Base-by-base conservation (phyloP, 2,329 filamentous ascomycete species). In the Pseudocercospora cruenta region DNA sequence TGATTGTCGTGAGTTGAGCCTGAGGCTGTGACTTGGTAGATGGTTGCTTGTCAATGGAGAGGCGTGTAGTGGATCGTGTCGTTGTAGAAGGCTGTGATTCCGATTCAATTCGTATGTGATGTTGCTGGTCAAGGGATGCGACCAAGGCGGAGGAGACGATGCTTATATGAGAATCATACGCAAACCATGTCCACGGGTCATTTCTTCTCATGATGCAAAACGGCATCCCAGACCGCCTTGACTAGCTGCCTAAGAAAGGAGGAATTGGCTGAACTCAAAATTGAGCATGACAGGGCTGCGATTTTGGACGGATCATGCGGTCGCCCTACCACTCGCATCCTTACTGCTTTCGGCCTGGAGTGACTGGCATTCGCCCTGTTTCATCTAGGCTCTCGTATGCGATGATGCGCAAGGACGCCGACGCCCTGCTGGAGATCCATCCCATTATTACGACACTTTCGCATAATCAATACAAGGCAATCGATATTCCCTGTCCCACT, bases 121-220 rank as follows among this genome's bases (percentile, higher is more conserved):
- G 45, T 58, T 14, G 33, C 31, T 31, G 21, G 45, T 21, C 33
- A 43, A 28, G n/a, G 21, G 49, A 19, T 1, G 5, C 10, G 14
- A 22, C 12, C 3, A 36, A 61, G 49, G 39, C 45, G 64, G 67
- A 51, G 47, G 31, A 58, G 63, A 47, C 26, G 59, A 49, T 62
- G 49, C 55, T 67, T 69, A 67, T 69, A 69, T 63, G 31, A 57
- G 55, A 51, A 45, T 57, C 64, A 49, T 45, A 64, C 60, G 62
- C 64, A 66, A 51, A 63, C 61, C 54, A 68, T 65, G 61, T 65
- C 49, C 47, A 62, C 53, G 63, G 63, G 54, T 71, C 68, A 73
- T 70, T 70, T 72, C 36, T 39, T 39, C 68, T 68, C 68, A 65
- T 73, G 70, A 73, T 69, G 70, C 70, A 73, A 71, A 66, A 70